These are phyloP conservation scores for Polytrichum commune DNA, from an alignment of 225 moss, liverwort and hornwort genomes.

Conservation along the genomic window DNA sequence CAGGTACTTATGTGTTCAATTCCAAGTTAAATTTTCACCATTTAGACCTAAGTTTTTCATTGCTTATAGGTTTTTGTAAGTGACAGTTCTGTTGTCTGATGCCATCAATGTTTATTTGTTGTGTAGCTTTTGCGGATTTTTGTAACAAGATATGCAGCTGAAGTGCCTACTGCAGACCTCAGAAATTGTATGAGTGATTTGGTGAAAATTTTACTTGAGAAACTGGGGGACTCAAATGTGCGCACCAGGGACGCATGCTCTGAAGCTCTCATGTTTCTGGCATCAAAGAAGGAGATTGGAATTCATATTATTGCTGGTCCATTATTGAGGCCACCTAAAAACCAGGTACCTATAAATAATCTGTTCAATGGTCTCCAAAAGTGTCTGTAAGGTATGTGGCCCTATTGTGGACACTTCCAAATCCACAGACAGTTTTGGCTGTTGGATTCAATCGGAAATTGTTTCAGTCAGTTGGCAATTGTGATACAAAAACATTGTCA, in stretches of 20 bases:
- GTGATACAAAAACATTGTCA: too few species aligned
- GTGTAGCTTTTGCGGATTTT: slow-evolving; percentile 55
- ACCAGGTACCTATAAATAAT: slow-evolving; percentile 44
- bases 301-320: slow-evolving; percentile 63
- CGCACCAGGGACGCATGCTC: slow-evolving; percentile 60
- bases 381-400: too few species aligned
- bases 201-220: slow-evolving; percentile 73
- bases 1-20: slow-evolving; percentile 34
- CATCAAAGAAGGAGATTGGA: slow-evolving; percentile 82
- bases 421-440: too few species aligned
- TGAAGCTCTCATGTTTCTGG: slow-evolving; percentile 80
- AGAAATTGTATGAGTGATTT: slow-evolving; percentile 56
- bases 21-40: too few species aligned
- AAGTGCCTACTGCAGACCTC: slow-evolving; percentile 53
- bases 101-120: background rate
- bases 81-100: too few species aligned
- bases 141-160: slow-evolving; percentile 55
- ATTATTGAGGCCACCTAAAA: slow-evolving; percentile 64
- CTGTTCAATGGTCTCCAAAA: too few species aligned
- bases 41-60: too few species aligned
- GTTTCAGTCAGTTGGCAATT: too few species aligned
- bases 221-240: slow-evolving; percentile 86
- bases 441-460: too few species aligned
- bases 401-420: too few species aligned
- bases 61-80: too few species aligned